Evolutionary conservation across 2,329 filamentous ascomycete species (phyloP), one percentile per base, ranked within the genome.

Genomic region (Trichoderma afroharzianum): DNA sequence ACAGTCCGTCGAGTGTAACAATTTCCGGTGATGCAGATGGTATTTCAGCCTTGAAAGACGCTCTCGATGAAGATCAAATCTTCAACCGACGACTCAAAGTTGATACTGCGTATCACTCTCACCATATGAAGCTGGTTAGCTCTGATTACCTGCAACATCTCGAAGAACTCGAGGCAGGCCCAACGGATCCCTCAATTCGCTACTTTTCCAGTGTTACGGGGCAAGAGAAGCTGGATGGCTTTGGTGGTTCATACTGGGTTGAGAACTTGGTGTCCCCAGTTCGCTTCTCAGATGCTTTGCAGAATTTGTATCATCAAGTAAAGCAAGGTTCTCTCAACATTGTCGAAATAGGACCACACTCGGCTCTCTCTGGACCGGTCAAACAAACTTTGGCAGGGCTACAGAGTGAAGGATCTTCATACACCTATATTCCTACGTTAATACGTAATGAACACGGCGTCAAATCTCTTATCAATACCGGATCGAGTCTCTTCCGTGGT

Each of bases 1-100:
- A 82, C 64, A 79, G 78, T 18, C 79, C 81, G 0, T 53, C 71
- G 0, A 82, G 76, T 57, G 71, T 79, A 6, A 83, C 82, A 0
- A 30, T 83, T 0, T 81, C 81, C 0, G 81, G 81, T 1, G 77
- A 79, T 33, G 57, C 58, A 2, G 61, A 59, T 3, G 75, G 74
- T 3, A 72, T 83, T 2, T 72, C 78, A 15, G 72, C 74, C 9
- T 58, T 81, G 1, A 71, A 73, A 12, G 47, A 58, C 3, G 43
- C 73, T 43, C 70, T 80, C 15, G 64, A 75, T 4, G 73, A 75
- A 4, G 75, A 80, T 9, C 71, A 59, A 12, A 72, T 79, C 0
- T 82, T 81, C 28, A 70, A 72, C 3, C 72, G 78, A 3, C 47
- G 30, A 6, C 66, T 72, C 2, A 61, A 72, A 18, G 66, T 72